Evolutionary conservation across 345 rosid species (phyloP), one percentile per base, ranked within the genome.

Genomic region (Mercurialis annua): DNA sequence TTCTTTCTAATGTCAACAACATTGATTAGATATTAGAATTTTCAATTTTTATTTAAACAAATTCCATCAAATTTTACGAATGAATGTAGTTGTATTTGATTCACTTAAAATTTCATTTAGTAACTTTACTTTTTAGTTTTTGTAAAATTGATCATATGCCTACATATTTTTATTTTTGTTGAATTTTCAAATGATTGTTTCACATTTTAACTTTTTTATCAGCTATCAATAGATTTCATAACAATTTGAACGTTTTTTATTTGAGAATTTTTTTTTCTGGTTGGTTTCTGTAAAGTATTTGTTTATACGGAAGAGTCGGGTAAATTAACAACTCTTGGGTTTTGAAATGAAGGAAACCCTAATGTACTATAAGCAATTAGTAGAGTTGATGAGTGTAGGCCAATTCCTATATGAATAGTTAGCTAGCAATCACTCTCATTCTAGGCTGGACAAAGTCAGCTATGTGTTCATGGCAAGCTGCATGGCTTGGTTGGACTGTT

Each of bases 391-490:
- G n/a, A 56, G 52, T 38, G 34, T 68, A 68, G 73, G 73, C 60
- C 77, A 62, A 12, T 48, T 69, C 60, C 77, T 54, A 12, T 48
- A 42, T 3, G 52, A 30, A 65, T 21, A 34, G n/a, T n/a, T n/a
- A 34, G 44, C 38, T 15, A 48, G 49, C 64, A 65, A 74, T 81
- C 77, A 47, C 71, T 66, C 73, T 75, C 78, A 81, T 59, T 69
- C 77, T 59, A 75, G 80, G 80, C 78, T 78, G 81, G 80, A 69
- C 59, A 38, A 26, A 42, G 68, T 74, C 56, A 8, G 30, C 62
- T 44, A 67, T 38, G 71, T 33, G 69, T 34, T n/a, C n/a, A 54
- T 11, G 46, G 71, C 54, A 75, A 76, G 64, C 71, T 33, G 74
- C 83, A 80, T 76, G 78, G 74, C 71, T 43, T 70, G 68, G 71